Base-by-base conservation (phyloP, 106 monocot genomes). In the Dioscorea dumetorum region DNA sequence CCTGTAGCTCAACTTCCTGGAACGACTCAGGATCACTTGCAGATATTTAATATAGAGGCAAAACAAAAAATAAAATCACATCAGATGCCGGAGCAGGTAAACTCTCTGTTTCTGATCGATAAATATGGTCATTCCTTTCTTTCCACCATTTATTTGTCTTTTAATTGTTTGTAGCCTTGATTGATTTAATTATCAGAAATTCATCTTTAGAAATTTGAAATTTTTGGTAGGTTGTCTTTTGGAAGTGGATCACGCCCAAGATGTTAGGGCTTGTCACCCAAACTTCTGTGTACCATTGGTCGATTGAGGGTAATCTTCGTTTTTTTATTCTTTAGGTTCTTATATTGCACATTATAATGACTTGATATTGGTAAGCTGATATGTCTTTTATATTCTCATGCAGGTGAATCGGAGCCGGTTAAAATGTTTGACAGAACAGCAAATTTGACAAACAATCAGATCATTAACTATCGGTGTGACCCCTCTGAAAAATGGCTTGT, bases 51-150 rank as follows among this genome's bases (percentile, higher is more conserved):
- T 72, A 95, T 95, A 67, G 95, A 95, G 74, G 49, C 74, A 61
- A 95, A 95, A 70, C 57, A 83, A 18, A 95, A 95, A 82, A 72
- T 95, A 33, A 95, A 95, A 78, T 95, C 95, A 2, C 83, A 95
- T 81, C 95, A 95, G 67, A 95, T 95, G 95, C 91, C 88, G 21
- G 95, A 95, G 75, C 95, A 91, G 92, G 92, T 94, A 74, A 70
- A 22, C 41, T 41, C 9, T 6, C 10, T 3, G 41, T 41, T 41
- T 41, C 9, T 10, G 10, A 41, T 41, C 6, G 41, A 10, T 8
- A 41, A 8, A 10, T 8, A 41, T 41, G 10, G 41, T 41, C 5
- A 10, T 41, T 41, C 10, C 41, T 41, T 41, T 41, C 41, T 41
- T 41, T 41, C 6, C 6, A 8, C 5, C 1, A 41, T 41, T 41